Evolutionary conservation across 148 eudicot species (phyloP).

Genomic region (Diospyros lotus): DNA sequence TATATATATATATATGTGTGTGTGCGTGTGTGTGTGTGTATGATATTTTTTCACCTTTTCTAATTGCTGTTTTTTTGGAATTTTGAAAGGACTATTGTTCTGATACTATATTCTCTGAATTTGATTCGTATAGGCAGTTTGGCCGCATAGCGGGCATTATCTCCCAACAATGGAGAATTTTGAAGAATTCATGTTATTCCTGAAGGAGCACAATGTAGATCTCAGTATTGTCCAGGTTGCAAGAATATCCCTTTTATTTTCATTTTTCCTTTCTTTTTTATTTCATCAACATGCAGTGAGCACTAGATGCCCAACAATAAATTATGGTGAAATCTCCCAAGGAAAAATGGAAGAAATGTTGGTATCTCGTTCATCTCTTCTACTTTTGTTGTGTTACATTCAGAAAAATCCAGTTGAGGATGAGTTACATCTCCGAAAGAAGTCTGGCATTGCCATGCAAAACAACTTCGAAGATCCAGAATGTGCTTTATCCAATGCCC

Average conservation of each 20-base stretch:
- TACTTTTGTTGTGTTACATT: background rate
- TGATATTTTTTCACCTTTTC: background rate
- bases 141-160: slow-evolving; percentile 90
- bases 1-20: background rate
- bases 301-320: background rate
- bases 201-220: slow-evolving; percentile 54
- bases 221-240: slow-evolving; percentile 60
- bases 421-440: slow-evolving; percentile 3
- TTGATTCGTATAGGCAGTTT: slow-evolving; percentile 27
- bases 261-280: too few species aligned
- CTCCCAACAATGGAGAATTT: slow-evolving; percentile 86
- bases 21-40: too few species aligned
- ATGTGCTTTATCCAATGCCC: slow-evolving; percentile 14
- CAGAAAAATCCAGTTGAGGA: too few species aligned
- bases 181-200: slow-evolving; percentile 65
- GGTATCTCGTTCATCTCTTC: too few species aligned
- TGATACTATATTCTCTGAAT: background rate
- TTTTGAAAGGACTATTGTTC: background rate
- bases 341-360: background rate
- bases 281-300: too few species aligned
- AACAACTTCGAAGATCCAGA: slow-evolving; percentile 15
- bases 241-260: background rate
- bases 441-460: slow-evolving; percentile 4
- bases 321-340: background rate
- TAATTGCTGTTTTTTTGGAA: background rate